Base-by-base conservation (phyloP, 495 filamentous ascomycete species). In the Penicillium verhagenii region DNA sequence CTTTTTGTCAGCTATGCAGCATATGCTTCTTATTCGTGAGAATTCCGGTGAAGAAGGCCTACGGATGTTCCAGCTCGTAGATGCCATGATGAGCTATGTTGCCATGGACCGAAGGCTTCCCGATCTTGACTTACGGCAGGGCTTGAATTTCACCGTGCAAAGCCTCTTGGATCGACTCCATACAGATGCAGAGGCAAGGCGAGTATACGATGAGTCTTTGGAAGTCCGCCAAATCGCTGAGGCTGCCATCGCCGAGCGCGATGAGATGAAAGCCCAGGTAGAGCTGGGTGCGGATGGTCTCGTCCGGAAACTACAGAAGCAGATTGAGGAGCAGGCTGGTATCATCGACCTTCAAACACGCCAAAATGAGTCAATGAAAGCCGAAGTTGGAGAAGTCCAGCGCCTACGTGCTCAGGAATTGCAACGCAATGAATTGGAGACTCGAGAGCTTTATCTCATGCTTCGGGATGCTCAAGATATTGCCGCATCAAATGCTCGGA, bases 81-180 rank as follows among this genome's bases (percentile, higher is more conserved):
- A 98, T 68, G 86, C 90, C 8, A 98, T 98, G 90, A 85, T 98
- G 55, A 96, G 90, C 73, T 97, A 98, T 70, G 94, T 98, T 53
- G 94, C 92, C 52, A 98, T 98, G 95, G 94, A 98, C 70, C 86
- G 94, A 58, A 82, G 94, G 48, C 71, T 97, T 56, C 95, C 94
- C 38, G 92, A 98, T 73, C 91, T 98, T 81, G 94, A 98, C 66
- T 83, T 98, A 51, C 96, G 96, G 72, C 92, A 96, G 64, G 96
- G 92, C 56, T 82, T 98, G 61, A 96, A 93, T 67, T 97, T 97
- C 66, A 96, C 95, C 3, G 94, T 98, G 37, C 94, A 98, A 73
- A 94, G 82, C 70, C 77, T 98, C 55, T 76, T 98, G 52, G 95
- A 97, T 70, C 92, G 91, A 67, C 81, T 98, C 47, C 94, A 98